Base-by-base conservation (phyloP, 305 asterid species). In the Solanum hybrid region DNA sequence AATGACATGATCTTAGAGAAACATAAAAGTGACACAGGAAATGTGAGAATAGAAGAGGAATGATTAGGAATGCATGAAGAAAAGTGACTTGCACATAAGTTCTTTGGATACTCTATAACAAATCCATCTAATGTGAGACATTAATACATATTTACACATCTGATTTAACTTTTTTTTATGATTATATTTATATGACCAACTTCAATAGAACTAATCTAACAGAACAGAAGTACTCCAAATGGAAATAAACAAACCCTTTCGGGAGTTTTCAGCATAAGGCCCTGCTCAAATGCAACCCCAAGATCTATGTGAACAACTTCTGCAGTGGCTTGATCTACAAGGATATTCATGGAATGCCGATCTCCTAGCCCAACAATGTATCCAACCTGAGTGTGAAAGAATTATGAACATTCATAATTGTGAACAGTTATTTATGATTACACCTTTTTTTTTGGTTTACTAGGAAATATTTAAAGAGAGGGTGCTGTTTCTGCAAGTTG, bases 201-300 rank as follows among this genome's bases (percentile, higher is more conserved):
- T 84, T 84, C 29, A 37, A 69, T 86, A 17, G 72, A 24, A 69
- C 88, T 24, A 86, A 86, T 66, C 56, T 86, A 87, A 72, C 10
- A 91, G 89, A 89, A 85, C 13, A 38, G 22, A 89, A 88, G 87
- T 82, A 87, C 37, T 46, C 9, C 89, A 85, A 82, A 66, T 37
- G 69, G 87, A 91, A 91, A 90, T 78, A 84, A 42, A 90, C 95
- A 76, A 87, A 97, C 98, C 93, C 98, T 95, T 91, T 97, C 99
- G 78, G 99, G 99, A 86, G 99, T 96, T 92, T 97, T 97, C 89
- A 96, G 97, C 99, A 97, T 97, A 93, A 97, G 93, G 93, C 99
- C 99, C 92, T 97, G 99, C 94, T 97, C 99, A 94, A 97, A 97
- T 90, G 99, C 99, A 79, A 97, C 99, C 80, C 99, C 99, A 42